phyloP scores from a whole-genome alignment of 1,139 yeast species.

The Taphrina populina region DNA sequence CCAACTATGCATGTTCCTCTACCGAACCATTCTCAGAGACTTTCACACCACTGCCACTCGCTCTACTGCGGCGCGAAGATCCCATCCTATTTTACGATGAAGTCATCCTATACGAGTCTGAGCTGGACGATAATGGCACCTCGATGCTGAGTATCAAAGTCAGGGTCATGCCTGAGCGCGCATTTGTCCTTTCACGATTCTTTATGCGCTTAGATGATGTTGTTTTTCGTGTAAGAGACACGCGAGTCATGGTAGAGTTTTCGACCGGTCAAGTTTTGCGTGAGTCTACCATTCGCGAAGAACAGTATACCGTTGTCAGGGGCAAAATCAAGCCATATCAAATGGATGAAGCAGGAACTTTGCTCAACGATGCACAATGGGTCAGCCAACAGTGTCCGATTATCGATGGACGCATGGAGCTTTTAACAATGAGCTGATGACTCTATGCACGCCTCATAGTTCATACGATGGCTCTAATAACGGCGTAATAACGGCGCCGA shows the following conservation, averaged over 20 bases:
- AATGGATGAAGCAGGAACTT: slow-evolving; percentile 68
- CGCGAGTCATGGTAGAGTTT: slow-evolving; percentile 79
- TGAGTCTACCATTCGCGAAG: slow-evolving; percentile 76
- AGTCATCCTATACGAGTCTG: slow-evolving; percentile 85
- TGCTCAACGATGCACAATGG: slow-evolving; percentile 80
- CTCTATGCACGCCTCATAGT: no score
- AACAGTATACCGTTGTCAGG: slow-evolving; percentile 59
- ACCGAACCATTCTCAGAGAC: slow-evolving; percentile 37
- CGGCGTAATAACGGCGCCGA: no score
- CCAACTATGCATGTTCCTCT: slow-evolving; percentile 67
- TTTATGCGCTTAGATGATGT: slow-evolving; percentile 90
- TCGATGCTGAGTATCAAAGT: slow-evolving; percentile 73
- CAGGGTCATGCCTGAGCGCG: slow-evolving; percentile 82
- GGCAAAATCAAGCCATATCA: slow-evolving; percentile 49
- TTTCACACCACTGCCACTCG: slow-evolving; percentile 59
- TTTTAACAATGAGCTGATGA: neutral
- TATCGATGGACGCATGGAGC: slow-evolving; percentile 18
- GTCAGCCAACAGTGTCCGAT: slow-evolving; percentile 62
- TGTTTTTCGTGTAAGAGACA: slow-evolving; percentile 75
- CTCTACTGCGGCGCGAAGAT: slow-evolving; percentile 67
- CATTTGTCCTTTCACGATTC: slow-evolving; percentile 70
- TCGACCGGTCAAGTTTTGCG: slow-evolving; percentile 62
- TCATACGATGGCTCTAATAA: no score
- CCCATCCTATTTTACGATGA: slow-evolving; percentile 90
- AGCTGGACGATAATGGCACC: slow-evolving; percentile 92